Percentiles rank a stretch among this genome's conserved stretches.
phyloP scores from a whole-genome alignment of 225 moss, liverwort and hornwort species.

The Sphagnum contortum region DNA sequence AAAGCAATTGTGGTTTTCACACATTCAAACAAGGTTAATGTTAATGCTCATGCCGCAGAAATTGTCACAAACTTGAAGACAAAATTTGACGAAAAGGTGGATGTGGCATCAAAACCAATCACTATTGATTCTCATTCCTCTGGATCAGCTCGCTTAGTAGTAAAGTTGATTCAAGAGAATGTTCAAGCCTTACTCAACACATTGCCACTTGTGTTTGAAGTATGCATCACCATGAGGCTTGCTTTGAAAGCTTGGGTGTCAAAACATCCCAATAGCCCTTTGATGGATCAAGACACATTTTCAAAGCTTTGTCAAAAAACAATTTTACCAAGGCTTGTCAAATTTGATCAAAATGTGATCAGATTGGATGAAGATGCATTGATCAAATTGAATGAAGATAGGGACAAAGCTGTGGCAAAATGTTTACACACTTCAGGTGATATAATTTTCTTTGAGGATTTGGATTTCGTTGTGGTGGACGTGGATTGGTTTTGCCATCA shows the following conservation, averaged over 20 bases:
- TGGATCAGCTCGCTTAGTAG: not conserved
- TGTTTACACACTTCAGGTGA: not conserved
- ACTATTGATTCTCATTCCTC: not conserved
- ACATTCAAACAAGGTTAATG: not conserved
- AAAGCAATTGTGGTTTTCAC: not conserved
- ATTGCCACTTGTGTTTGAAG: not conserved
- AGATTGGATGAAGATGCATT: not conserved
- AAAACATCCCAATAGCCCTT: not conserved
- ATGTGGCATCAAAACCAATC: not conserved
- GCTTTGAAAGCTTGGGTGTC: not conserved
- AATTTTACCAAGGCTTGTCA: not conserved
- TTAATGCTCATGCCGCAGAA: not conserved
- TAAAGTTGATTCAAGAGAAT: not conserved
- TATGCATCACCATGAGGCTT: not conserved
- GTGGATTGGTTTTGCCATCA: not conserved
- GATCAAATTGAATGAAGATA: too few relatives aligned
- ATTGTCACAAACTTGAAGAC: not conserved
- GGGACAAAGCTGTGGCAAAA: not conserved
- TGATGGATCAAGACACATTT: not conserved
- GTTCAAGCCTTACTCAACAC: not conserved
- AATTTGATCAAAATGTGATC: too few relatives aligned
- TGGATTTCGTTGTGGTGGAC: not conserved
- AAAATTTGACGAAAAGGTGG: not conserved
- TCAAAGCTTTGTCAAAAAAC: not conserved
- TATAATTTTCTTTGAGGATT: not conserved